These are phyloP conservation scores for Stagonosporopsis vannaccii DNA, from an alignment of 2,329 filamentous ascomycete genomes.

Conservation along the genomic window DNA sequence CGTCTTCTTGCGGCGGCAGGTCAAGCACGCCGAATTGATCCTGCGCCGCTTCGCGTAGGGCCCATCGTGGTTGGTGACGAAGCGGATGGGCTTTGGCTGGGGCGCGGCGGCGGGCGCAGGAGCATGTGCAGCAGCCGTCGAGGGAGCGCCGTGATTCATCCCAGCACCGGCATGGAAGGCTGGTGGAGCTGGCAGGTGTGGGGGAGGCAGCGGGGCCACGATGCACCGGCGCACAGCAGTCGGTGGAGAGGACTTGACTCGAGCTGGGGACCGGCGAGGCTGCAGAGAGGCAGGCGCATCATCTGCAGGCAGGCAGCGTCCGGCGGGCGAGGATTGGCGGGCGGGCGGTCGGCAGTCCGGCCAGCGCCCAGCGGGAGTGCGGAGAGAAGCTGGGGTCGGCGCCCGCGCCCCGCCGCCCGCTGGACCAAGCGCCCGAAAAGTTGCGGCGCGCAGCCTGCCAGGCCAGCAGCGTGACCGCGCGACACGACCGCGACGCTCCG, in stretches of 20 bases:
- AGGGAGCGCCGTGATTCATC: slow-evolving; percentile 44
- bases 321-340: slow-evolving; percentile 13
- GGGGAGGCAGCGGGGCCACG: slow-evolving; percentile 23
- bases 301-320: slow-evolving; percentile 21
- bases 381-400: slow-evolving; percentile 9
- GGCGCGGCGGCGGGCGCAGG: slow-evolving; percentile 34
- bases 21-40: slow-evolving; percentile 55
- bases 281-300: slow-evolving; percentile 30
- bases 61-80: slow-evolving; percentile 52
- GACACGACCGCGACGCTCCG: not conserved
- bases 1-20: slow-evolving; percentile 59
- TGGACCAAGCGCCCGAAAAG: slow-evolving; percentile 9
- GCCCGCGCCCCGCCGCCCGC: not conserved
- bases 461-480: slow-evolving; percentile 2
- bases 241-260: slow-evolving; percentile 19
- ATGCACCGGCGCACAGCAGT: not conserved
- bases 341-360: slow-evolving; percentile 6
- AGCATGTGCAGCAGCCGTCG: slow-evolving; percentile 31
- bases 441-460: too few species aligned
- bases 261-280: slow-evolving; percentile 11
- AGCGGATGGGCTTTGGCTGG: slow-evolving; percentile 50
- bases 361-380: slow-evolving; percentile 3
- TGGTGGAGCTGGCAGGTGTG: slow-evolving; percentile 20
- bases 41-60: slow-evolving; percentile 52
- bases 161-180: slow-evolving; percentile 28